Base-by-base conservation (phyloP, 2,329 filamentous ascomycete genomes). In the Epichloe scottii region DNA sequence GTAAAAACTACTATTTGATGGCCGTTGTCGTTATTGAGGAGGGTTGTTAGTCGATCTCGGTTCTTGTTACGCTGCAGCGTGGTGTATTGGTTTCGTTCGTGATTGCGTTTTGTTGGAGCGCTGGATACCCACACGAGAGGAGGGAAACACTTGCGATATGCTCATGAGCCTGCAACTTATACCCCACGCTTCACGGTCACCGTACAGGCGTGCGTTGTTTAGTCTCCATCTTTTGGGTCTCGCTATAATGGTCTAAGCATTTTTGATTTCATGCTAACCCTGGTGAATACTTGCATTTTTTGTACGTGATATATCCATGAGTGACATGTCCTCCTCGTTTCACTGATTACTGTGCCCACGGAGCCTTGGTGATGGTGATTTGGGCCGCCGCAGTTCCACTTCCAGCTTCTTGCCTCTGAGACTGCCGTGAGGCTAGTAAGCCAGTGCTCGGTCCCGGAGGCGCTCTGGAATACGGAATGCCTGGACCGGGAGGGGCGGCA, bases 321-420 rank as follows among this genome's bases (percentile, higher is more conserved):
- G 19, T 50, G 38, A 35, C 11, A 33, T 7, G 12, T 7, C 15
- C 4, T 17, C 19, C 23, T 23, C 23, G 14, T 17, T 41, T 4
- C 30, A 23, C 43, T 6, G 21, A 33, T 19, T 33, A 65, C 56
- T 65, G 71, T 1, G 71, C 70, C 72, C 72, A 76, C 1, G 72
- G 73, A 14, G 72, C 72, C 56, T 69, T 73, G 5, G 72, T 75
- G 26, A 71, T 54, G 1, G 66, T 63, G 40, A 69, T 63, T 54
- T 72, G 70, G 12, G 64, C 66, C 23, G 60, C 64, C 1, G 69
- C 62, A 26, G 64, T 65, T n/a, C 60, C 66, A 4, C 61, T 39
- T 8, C 51, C 50, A 1, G 60, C 33, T 15, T 52, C 7, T 12
- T 51, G 47, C 12, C 60, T 62, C 35, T 53, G 57, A 14, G 54